Base-by-base conservation (phyloP, 805 yeast species). In the Pichia membranifaciens region DNA sequence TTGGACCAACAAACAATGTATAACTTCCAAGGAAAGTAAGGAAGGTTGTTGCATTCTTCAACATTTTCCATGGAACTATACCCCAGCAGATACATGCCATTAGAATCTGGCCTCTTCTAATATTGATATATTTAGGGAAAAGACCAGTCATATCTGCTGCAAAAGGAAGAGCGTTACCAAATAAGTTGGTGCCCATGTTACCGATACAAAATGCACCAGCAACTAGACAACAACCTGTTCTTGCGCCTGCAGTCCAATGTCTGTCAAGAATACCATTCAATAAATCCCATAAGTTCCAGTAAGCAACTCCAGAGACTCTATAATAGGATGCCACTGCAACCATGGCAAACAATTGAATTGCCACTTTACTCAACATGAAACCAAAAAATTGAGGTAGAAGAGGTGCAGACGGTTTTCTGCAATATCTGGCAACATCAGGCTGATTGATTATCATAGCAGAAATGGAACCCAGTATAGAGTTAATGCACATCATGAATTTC, bases 141-240 rank as follows among this genome's bases (percentile, higher is more conserved):
- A 76, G 54, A 52, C 73, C 78, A 31, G 77, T 70, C 53, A 76
- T 52, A 52, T 75, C 80, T 61, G 74, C 76, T 31, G 77, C 79
- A 28, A 74, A 75, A 44, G 76, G 65, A 36, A 71, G 60, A 38
- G 71, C 72, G 44, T 69, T 63, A 38, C 67, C 66, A 32, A 69
- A 59, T 29, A 69, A 65, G 43, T 69, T 70, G 50, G 69, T 65
- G 18, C 69, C 61, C 46, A 72, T 54, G 50, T 71, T 74, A 5
- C 73, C 65, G 32, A 62, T 46, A 22, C 60, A 59, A 51, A 71
- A 68, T 4, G 54, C 66, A 51, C 75, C 55, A 44, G 74, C 77
- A 34, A 77, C 71, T 48, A 72, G 74, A 58, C 75, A 76, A 4
- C 73, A 72, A 12, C 73, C 82, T 28, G 77, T 77, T 50, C 82